These are phyloP conservation scores for Passalora sequoiae DNA, from an alignment of 2,329 filamentous ascomycete species.

Conservation along the genomic window DNA sequence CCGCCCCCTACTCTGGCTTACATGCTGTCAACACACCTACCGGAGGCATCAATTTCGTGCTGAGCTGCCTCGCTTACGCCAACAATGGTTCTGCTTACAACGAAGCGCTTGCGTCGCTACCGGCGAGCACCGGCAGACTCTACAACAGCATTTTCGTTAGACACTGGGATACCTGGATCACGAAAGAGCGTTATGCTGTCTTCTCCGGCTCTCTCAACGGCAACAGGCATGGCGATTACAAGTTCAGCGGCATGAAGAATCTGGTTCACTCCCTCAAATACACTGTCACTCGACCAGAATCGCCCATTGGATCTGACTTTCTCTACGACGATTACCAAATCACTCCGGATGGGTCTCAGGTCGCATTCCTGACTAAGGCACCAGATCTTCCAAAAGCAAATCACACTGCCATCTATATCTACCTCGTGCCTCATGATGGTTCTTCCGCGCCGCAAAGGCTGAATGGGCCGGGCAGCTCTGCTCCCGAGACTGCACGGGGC, in stretches of 20 bases:
- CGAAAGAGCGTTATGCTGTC: constrained; percentile 46
- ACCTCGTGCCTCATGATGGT: constrained; percentile 26
- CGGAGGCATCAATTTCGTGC: constrained; percentile 26
- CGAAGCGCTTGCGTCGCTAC: constrained; percentile 44
- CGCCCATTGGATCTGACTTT: constrained; percentile 22
- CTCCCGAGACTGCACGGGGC: constrained; percentile 21
- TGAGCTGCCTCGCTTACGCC: constrained; percentile 25
- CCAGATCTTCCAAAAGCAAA: constrained; percentile 25
- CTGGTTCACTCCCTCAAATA: constrained; percentile 21
- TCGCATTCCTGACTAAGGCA: constrained; percentile 25
- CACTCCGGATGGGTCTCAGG: constrained; percentile 22
- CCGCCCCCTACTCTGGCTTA: constrained; percentile 37
- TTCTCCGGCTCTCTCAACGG: constrained; percentile 43
- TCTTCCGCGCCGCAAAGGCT: constrained; percentile 21
- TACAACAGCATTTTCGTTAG: constrained; percentile 50
- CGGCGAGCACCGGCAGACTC: constrained; percentile 42
- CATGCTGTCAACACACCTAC: constrained; percentile 30
- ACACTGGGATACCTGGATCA: constrained; percentile 50
- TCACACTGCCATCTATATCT: constrained; percentile 24
- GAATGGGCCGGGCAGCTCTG: constrained; percentile 25
- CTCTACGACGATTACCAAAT: constrained; percentile 23
- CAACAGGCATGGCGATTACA: constrained; percentile 5
- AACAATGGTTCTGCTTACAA: constrained; percentile 41
- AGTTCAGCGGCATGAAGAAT: constrained; percentile 22
- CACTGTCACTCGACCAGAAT: constrained; percentile 24